Evolutionary conservation across 257 asterid species (phyloP).

Genomic region (Scutellaria galericulata): DNA sequence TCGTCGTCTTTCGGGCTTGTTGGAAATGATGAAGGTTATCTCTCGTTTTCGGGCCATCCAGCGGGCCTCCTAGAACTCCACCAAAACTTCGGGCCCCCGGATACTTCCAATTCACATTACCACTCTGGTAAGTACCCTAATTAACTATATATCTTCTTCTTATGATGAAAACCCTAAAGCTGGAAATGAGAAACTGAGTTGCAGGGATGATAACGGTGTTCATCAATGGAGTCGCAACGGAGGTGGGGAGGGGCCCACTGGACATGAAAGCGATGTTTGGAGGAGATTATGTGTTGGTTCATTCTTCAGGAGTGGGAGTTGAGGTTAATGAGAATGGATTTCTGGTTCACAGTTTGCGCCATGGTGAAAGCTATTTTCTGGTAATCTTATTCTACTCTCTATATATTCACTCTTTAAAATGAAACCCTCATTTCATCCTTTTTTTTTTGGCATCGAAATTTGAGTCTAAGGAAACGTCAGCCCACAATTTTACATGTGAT

Average conservation of each 20-base stretch:
- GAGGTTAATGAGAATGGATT: conserved; percentile 65
- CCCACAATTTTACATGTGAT: conserved; percentile 26
- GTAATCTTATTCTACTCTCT: conserved; percentile 34
- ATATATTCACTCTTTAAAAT: no score
- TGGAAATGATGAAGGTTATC: conserved; percentile 30
- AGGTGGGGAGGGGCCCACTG: conserved; percentile 59
- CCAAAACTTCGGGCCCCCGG: conserved; percentile 33
- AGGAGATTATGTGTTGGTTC: conserved; percentile 51
- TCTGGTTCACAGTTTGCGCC: conserved; percentile 61
- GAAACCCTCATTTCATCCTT: background rate
- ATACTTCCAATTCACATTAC: conserved; percentile 41
- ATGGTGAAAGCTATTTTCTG: conserved; percentile 87
- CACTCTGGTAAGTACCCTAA: conserved; percentile 44
- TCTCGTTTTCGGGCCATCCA: conserved; percentile 36
- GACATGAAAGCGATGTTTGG: conserved; percentile 67
- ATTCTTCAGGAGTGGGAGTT: conserved; percentile 70
- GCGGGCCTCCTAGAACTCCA: background rate
- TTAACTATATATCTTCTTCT: no score
- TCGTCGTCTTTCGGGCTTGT: conserved; percentile 33
- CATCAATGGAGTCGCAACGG: conserved; percentile 77
- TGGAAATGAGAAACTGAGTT: no score
- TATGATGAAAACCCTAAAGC: conserved; percentile 7
- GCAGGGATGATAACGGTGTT: conserved; percentile 64
- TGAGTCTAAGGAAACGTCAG: conserved; percentile 28
- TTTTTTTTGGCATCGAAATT: background rate